Evolutionary conservation across 2,329 filamentous ascomycete genomes (phyloP), one percentile per base, ranked within the genome.

Genomic region (Arthrobotrys musiformis): DNA sequence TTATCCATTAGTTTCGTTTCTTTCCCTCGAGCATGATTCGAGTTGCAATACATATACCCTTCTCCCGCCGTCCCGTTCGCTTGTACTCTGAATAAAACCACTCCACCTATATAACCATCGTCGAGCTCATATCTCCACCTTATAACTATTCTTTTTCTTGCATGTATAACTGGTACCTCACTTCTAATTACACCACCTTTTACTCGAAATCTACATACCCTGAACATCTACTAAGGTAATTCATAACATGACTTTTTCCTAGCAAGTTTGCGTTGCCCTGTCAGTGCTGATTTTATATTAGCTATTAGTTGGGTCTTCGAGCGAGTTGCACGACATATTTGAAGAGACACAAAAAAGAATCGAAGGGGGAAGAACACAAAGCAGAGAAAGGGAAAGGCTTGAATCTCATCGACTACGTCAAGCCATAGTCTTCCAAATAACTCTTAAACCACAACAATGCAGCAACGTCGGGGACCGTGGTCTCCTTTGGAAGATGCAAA

Each of bases 391-490:
- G 54, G 19, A 58, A 56, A 17, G 37, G 52, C 6, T 50, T 8
- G 22, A 19, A 40, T 8, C 28, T 13, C 46, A 15, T 28, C 54
- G 54, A 70, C 22, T 30, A 28, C 17, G 13, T 30, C 40, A 19
- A 37, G 54, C 40, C 44, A 44, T 64, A 48, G 24, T 64, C 26
- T 48, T 40, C 9, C 40, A 17, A 35, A 58, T 30, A 46, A 54
- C 28, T 58, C 8, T 35, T 22, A 50, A 19, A 44, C 42, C 24
- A 46, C 58, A 68, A 63, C 42, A 17, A 76, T 76, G 72, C 78
- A 78, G 52, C 89, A 91, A 82, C 89, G 90, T 82, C 89, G 92
- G 84, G 93, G 93, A 72, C 93, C 93, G 73, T 97, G 93, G 93
- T 91, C 92, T 79, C 89, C 90, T 81, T 86, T 87, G 62, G 93